Evolutionary conservation across 2,329 filamentous ascomycete genomes (phyloP), one percentile per base, ranked within the genome.

Genomic region (Dactylellina leptospora): DNA sequence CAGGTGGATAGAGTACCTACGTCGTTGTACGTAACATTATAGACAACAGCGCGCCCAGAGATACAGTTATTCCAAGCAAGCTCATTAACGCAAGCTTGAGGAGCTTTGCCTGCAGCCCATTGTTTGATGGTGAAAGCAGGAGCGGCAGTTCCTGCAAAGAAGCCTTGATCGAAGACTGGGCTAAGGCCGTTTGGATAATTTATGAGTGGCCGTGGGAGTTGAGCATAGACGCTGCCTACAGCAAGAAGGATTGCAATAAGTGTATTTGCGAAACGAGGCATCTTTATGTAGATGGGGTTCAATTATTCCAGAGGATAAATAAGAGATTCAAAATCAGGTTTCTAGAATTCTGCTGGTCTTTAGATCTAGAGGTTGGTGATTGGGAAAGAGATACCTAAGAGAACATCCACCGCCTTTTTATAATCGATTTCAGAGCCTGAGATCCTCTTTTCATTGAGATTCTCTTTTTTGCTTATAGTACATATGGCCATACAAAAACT

Each of bases 1-100:
- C 18, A 33, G 28, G 28, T 16, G 18, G 10, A 40, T 40, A 11
- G 10, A 9, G 23, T 38, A 44, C 44, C 11, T 53, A 66, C 62
- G 53, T 66, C 62, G 9, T 27, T 28, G 9, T 66, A 66, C 4
- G 62, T 66, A 10, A 66, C 53, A 20, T 66, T 66, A 27, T 66
- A 66, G 4, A 66, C 62, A 25, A 66, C 53, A 16, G 62, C 51
- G 16, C 45, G 62, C 2, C 62, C 62, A 10, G 62, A 59, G 22
- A 25, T n/a, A 16, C 62, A 66, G 33, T 45, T 59, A 25, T 66
- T 66, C 62, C 44, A 66, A 1, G 51, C 62, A 45, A 66, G 62
- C 20, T 66, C 62, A n/a, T 66, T 66, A 22, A 66, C 62, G 42
- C 53, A 66, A 9, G 62, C 53, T 47, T 58, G 62, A n/a, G 62